Percentiles rank a stretch among this genome's conserved stretches.
phyloP scores from a whole-genome alignment of 139 green algal species.

The Cymbomonas tetramitiformis region DNA sequence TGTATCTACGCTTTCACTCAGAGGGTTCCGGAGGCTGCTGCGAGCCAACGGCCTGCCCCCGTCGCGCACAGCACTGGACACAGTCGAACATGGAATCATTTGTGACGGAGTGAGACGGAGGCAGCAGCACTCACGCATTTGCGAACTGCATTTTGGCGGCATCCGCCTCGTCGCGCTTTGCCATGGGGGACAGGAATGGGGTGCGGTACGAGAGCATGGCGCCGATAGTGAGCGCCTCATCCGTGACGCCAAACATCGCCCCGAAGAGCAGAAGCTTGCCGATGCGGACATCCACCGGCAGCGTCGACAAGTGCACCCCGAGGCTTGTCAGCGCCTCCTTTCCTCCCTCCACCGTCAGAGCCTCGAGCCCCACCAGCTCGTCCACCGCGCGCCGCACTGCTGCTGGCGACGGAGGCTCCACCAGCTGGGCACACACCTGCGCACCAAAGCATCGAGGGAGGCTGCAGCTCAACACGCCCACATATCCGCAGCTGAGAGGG shows the following conservation, averaged over 20 bases:
- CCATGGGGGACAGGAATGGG: slow-evolving; percentile 37
- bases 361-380: slow-evolving; percentile 18
- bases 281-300: slow-evolving; percentile 26
- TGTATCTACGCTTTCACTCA: too few species aligned
- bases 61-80: too few species aligned
- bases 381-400: slow-evolving; percentile 18
- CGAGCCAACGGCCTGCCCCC: too few species aligned
- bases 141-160: slow-evolving; percentile 89
- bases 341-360: slow-evolving; percentile 15
- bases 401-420: slow-evolving; percentile 9
- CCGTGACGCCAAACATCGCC: slow-evolving; percentile 24
- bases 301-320: slow-evolving; percentile 18
- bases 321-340: slow-evolving; percentile 26
- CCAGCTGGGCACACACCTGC: slow-evolving; percentile 5
- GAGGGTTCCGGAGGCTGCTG: too few species aligned
- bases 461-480: too few species aligned
- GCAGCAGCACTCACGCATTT: too few species aligned
- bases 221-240: slow-evolving; percentile 71
- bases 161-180: slow-evolving; percentile 60
- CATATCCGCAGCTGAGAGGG: not conserved
- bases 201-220: slow-evolving; percentile 50
- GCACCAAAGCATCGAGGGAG: not conserved
- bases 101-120: too few species aligned
- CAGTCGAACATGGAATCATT: too few species aligned
- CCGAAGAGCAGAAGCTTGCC: slow-evolving; percentile 37